A percentile compares a stretch with the other conserved stretches of the same genome.
These are phyloP conservation scores for Ramaria sp. DNA, from an alignment of 768 basidiomycete genomes.

Conservation along the genomic window DNA sequence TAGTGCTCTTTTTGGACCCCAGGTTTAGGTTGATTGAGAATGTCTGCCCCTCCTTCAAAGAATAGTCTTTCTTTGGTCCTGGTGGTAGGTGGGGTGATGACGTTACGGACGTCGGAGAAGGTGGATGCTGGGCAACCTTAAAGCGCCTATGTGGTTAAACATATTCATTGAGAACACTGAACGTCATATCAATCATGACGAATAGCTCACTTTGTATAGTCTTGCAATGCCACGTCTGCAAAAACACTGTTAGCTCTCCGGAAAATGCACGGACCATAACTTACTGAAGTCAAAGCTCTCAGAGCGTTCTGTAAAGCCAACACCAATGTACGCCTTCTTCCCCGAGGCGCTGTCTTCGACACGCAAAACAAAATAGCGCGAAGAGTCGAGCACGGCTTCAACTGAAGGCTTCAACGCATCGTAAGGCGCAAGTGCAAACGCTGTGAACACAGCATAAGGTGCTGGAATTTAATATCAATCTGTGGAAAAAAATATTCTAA, in stretches of 20 bases:
- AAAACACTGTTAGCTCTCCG: conserved; percentile 7
- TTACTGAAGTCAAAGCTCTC: conserved; percentile 90
- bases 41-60: conserved; percentile 89
- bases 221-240: conserved; percentile 74
- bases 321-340: conserved; percentile 84
- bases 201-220: conserved; percentile 61
- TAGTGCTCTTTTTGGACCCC: conserved; percentile 43
- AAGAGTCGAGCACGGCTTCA: conserved; percentile 94
- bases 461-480: not conserved
- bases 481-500: conserved; percentile 20
- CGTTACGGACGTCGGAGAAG: conserved; percentile 28
- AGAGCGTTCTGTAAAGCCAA: conserved; percentile 82
- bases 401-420: conserved; percentile 69
- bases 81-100: conserved; percentile 59
- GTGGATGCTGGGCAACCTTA: conserved; percentile 51
- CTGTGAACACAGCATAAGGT: conserved; percentile 28
- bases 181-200: not conserved
- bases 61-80: conserved; percentile 88
- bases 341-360: conserved; percentile 68
- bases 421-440: conserved; percentile 83
- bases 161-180: conserved; percentile 9
- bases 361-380: conserved; percentile 87
- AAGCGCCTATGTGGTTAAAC: conserved; percentile 34
- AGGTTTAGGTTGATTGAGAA: conserved; percentile 80
- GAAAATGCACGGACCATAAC: conserved; percentile 20